phyloP scores from a whole-genome alignment of 176 grass and related monocot genomes.

The Raddia distichophylla region DNA sequence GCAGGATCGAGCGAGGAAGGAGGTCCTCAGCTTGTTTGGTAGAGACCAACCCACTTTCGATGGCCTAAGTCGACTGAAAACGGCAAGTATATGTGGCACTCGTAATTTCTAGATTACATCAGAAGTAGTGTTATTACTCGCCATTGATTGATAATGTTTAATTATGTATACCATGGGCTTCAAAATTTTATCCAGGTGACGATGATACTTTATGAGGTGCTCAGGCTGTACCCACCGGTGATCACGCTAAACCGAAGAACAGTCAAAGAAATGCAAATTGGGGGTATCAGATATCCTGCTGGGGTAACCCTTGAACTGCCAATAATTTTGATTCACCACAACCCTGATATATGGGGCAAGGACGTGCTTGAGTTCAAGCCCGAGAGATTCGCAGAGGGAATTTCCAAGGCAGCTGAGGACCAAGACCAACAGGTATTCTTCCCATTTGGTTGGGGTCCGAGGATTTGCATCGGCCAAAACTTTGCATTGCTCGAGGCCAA shows the following conservation, averaged over 20 bases:
- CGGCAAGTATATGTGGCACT: slow-evolving; percentile 34
- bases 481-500: slow-evolving; percentile 78
- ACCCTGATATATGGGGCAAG: slow-evolving; percentile 59
- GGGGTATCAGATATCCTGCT: slow-evolving; percentile 52
- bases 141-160: neutral
- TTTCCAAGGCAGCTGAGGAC: slow-evolving; percentile 62
- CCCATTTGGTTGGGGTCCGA: slow-evolving; percentile 71
- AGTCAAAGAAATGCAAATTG: slow-evolving; percentile 53
- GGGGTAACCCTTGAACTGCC: slow-evolving; percentile 60
- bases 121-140: neutral
- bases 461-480: slow-evolving; percentile 80
- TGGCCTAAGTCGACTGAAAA: slow-evolving; percentile 55
- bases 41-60: slow-evolving; percentile 51
- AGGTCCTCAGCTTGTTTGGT: slow-evolving; percentile 61
- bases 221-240: slow-evolving; percentile 67
- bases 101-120: neutral
- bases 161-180: neutral
- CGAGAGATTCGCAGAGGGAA: slow-evolving; percentile 61
- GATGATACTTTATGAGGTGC: slow-evolving; percentile 79
- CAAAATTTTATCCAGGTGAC: slow-evolving; percentile 47
- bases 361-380: slow-evolving; percentile 68
- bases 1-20: slow-evolving; percentile 67
- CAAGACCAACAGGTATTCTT: slow-evolving; percentile 51
- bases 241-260: slow-evolving; percentile 39
- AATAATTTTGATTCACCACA: slow-evolving; percentile 63